Percentiles rank a stretch among this genome's conserved stretches.
These are phyloP conservation scores for Apiospora sp. DNA, from an alignment of 2,329 filamentous ascomycete genomes.

Conservation along the genomic window DNA sequence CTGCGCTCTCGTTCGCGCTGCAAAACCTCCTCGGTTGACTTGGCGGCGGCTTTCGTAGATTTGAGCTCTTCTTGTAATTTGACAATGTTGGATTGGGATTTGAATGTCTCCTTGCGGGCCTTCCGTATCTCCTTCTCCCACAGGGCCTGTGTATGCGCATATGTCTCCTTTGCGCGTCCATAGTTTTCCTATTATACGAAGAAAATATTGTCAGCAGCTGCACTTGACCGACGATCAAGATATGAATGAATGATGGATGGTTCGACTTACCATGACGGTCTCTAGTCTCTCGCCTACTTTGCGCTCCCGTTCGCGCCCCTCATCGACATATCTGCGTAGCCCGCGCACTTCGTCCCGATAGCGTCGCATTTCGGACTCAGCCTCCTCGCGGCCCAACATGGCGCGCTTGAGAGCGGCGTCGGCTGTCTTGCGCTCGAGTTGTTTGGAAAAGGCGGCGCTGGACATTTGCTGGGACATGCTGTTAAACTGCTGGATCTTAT, in stretches of 20 bases:
- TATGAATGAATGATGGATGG: neutral
- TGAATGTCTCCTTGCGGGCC: conserved; percentile 76
- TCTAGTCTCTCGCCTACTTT: conserved; percentile 73
- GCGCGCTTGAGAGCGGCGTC: conserved; percentile 72
- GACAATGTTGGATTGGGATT: conserved; percentile 72
- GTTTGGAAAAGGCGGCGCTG: conserved; percentile 53
- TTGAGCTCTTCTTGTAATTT: conserved; percentile 80
- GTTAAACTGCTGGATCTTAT: conserved; percentile 46
- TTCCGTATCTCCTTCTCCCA: conserved; percentile 80
- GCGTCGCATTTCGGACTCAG: conserved; percentile 71
- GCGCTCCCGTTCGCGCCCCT: conserved; percentile 71
- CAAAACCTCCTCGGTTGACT: conserved; percentile 65
- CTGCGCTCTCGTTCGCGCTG: conserved; percentile 70
- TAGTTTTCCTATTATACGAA: conserved; percentile 68
- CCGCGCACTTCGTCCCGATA: conserved; percentile 67
- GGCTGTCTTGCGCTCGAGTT: conserved; percentile 69
- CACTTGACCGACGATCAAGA: neutral
- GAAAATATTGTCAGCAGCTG: neutral
- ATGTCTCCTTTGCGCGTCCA: conserved; percentile 73
- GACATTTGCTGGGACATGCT: conserved; percentile 35
- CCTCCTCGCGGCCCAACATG: conserved; percentile 74
- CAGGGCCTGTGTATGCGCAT: conserved; percentile 69
- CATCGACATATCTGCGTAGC: conserved; percentile 67
- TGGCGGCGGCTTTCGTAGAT: conserved; percentile 60
- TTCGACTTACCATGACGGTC: conserved; percentile 68